Conservation (phyloP, 345 rosid species). For the Lepidium sativum region DNA sequence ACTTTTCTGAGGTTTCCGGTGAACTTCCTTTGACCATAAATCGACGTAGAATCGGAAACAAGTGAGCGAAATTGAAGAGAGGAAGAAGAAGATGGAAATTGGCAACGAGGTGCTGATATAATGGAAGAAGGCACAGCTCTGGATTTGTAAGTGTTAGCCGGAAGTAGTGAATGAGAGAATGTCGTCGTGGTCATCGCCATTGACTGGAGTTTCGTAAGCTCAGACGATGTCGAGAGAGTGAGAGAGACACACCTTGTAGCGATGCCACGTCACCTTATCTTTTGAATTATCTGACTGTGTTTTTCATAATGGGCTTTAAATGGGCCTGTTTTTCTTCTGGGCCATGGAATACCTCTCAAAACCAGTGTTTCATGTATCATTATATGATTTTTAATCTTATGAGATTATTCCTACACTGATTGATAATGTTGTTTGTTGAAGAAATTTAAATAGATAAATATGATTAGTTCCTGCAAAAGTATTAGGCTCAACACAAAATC, state of each 20-base stretch:
- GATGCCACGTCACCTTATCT: constrained; percentile 30
- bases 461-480: too few species aligned
- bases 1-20: constrained; percentile 7
- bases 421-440: too few species aligned
- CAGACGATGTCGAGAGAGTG: constrained; percentile 13
- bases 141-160: constrained; percentile 6
- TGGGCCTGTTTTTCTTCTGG: background rate
- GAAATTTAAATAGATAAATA: too few species aligned
- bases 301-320: background rate
- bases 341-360: background rate
- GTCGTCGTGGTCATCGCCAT: constrained; percentile 29
- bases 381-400: too few species aligned
- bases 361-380: too few species aligned
- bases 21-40: background rate
- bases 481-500: too few species aligned
- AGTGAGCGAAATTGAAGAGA: constrained; percentile 11
- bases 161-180: background rate
- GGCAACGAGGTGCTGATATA: constrained; percentile 8
- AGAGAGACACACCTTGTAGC: constrained; percentile 16
- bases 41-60: constrained; percentile 2
- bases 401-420: too few species aligned
- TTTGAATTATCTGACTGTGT: background rate
- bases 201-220: constrained; percentile 12
- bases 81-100: background rate
- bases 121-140: constrained; percentile 15